These are phyloP conservation scores for Stromatinia cepivora DNA, from an alignment of 2,329 filamentous ascomycete species.

Conservation along the genomic window DNA sequence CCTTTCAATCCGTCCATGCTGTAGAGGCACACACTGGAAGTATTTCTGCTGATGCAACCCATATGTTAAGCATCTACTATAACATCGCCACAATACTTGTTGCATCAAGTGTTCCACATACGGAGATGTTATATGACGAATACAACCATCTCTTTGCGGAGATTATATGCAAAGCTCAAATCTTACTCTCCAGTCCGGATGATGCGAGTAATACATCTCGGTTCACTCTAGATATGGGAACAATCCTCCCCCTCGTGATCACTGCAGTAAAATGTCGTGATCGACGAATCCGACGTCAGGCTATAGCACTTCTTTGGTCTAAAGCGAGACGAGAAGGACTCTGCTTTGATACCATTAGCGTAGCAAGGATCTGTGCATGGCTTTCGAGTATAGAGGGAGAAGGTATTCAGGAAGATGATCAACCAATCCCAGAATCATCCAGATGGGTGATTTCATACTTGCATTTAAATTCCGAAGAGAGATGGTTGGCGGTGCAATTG, in stretches of 20 bases:
- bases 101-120: constrained; percentile 37
- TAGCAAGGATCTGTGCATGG: constrained; percentile 40
- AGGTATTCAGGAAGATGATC: constrained; percentile 35
- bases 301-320: constrained; percentile 38
- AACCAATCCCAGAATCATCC: constrained; percentile 35
- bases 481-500: constrained; percentile 40
- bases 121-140: constrained; percentile 39
- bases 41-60: constrained; percentile 32
- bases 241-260: constrained; percentile 38
- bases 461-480: constrained; percentile 38
- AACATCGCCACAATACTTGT: constrained; percentile 39
- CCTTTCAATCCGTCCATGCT: constrained; percentile 36
- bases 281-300: constrained; percentile 35
- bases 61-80: constrained; percentile 40
- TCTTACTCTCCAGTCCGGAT: constrained; percentile 36
- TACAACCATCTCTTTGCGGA: constrained; percentile 38
- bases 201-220: constrained; percentile 39
- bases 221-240: constrained; percentile 40
- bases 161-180: constrained; percentile 37
- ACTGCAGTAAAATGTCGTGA: constrained; percentile 40
- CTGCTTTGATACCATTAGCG: constrained; percentile 40
- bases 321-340: constrained; percentile 40
- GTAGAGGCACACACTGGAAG: constrained; percentile 34
- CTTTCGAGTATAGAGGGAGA: constrained; percentile 40
- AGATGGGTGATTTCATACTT: constrained; percentile 38